phyloP scores from a whole-genome alignment of 352 stramenopile species.

The Phytophthora vignae region DNA sequence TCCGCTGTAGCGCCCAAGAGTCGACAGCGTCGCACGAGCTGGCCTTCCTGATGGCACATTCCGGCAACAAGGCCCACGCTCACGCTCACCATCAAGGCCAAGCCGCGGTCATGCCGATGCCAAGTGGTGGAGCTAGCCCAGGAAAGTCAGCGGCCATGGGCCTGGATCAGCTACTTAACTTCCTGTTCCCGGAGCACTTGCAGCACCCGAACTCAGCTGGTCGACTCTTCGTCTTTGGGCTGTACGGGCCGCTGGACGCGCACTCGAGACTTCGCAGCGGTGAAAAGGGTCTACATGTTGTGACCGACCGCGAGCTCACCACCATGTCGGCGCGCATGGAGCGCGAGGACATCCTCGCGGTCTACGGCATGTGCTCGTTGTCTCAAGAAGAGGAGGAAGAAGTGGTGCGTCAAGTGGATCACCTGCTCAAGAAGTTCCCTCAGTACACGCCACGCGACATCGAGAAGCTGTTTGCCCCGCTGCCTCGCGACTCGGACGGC shows the following conservation, averaged over 20 bases:
- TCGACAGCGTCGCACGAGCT: slow-evolving; percentile 47
- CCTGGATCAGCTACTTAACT: slow-evolving; percentile 70
- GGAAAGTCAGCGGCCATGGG: slow-evolving; percentile 37
- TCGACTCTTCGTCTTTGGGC: slow-evolving; percentile 79
- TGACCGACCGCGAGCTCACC: slow-evolving; percentile 79
- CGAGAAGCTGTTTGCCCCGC: slow-evolving; percentile 55
- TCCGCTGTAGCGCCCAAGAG: slow-evolving; percentile 52
- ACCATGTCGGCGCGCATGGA: slow-evolving; percentile 84
- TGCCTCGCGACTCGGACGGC: slow-evolving; percentile 51
- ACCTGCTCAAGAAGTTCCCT: slow-evolving; percentile 64
- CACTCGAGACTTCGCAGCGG: slow-evolving; percentile 65
- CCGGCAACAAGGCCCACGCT: slow-evolving; percentile 20
- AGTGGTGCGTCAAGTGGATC: slow-evolving; percentile 78
- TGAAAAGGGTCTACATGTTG: slow-evolving; percentile 65
- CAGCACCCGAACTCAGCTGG: slow-evolving; percentile 83
- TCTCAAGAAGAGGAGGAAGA: slow-evolving; percentile 79
- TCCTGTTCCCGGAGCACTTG: slow-evolving; percentile 80
- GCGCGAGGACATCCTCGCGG: slow-evolving; percentile 80
- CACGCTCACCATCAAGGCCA: not conserved
- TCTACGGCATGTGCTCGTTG: slow-evolving; percentile 71
- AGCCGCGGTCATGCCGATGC: slow-evolving; percentile 1
- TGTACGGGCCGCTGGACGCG: slow-evolving; percentile 81
- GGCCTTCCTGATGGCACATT: slow-evolving; percentile 49
- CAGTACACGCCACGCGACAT: slow-evolving; percentile 77
- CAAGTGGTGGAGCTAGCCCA: not conserved